Conservation (phyloP, 2,329 filamentous ascomycete species). For the Cryphonectria radicalis region DNA sequence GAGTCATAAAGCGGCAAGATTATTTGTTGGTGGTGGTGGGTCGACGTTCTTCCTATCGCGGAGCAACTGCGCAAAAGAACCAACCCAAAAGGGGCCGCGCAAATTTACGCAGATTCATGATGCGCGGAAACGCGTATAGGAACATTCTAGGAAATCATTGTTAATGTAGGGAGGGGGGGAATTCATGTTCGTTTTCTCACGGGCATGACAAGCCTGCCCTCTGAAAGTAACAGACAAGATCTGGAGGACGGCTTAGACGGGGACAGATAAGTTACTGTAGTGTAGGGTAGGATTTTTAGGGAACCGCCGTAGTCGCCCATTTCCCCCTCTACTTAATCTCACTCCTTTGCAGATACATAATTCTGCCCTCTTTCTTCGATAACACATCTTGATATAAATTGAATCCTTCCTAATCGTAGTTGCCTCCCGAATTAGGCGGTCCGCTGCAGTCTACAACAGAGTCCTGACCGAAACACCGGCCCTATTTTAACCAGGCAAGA, state of each 20-base stretch:
- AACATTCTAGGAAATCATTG: neutral
- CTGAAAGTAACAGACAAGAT: neutral
- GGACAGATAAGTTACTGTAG: neutral
- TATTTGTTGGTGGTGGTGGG: neutral
- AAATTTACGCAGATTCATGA: neutral
- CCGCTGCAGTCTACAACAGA: neutral
- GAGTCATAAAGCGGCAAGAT: constrained; percentile 6
- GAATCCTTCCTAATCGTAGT: neutral
- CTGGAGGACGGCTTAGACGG: neutral
- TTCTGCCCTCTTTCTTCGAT: neutral
- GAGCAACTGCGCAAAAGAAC: neutral
- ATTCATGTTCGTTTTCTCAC: neutral
- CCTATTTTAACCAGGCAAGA: too few species aligned
- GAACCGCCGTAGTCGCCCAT: neutral
- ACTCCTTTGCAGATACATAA: neutral
- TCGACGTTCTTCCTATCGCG: neutral
- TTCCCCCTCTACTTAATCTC: neutral
- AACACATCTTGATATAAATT: neutral
- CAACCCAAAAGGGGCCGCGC: too few species aligned
- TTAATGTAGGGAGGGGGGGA: neutral
- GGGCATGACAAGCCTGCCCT: neutral
- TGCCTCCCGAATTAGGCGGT: neutral
- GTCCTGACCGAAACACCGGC: neutral
- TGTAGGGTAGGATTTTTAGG: neutral
- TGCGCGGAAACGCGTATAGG: neutral